A percentile compares a stretch with the other conserved stretches of the same genome.
These are phyloP conservation scores for Aspergillaceae sp. DNA, from an alignment of 2,329 filamentous ascomycete genomes.

Conservation along the genomic window DNA sequence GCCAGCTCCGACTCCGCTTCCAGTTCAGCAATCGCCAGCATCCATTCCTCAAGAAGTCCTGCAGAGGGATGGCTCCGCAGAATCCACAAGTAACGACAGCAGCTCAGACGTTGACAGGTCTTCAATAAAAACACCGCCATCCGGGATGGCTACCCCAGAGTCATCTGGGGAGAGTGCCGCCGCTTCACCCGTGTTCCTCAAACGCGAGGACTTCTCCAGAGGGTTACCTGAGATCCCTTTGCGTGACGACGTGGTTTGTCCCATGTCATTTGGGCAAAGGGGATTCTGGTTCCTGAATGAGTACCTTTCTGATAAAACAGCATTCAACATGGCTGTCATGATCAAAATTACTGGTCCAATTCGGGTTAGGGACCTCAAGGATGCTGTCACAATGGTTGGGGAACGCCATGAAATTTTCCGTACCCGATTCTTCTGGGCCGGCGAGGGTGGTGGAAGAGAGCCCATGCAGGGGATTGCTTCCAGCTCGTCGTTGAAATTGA, in stretches of 20 bases:
- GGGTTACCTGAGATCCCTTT: background rate
- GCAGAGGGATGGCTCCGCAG: background rate
- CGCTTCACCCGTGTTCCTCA: background rate
- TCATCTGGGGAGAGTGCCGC: background rate
- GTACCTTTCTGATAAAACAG: constrained; percentile 11
- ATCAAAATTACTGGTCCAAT: constrained; percentile 11
- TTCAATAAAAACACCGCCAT: background rate
- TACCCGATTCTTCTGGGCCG: constrained; percentile 13
- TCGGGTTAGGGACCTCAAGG: constrained; percentile 6
- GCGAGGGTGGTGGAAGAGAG: constrained; percentile 6
- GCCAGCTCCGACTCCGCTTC: background rate
- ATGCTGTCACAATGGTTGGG: constrained; percentile 11
- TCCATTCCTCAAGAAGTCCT: background rate
- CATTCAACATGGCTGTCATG: constrained; percentile 14
- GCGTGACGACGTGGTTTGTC: background rate
- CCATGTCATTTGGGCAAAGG: background rate
- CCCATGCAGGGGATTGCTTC: constrained; percentile 18
- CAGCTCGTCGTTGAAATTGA: constrained; percentile 18
- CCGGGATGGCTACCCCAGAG: background rate
- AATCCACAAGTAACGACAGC: background rate
- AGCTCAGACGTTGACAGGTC: background rate
- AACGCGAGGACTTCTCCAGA: background rate
- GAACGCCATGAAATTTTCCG: constrained; percentile 18
- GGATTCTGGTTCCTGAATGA: constrained; percentile 28
- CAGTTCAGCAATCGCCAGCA: background rate